Conservation (phyloP, 2,329 filamentous ascomycete species). For the Dendryphion nanum region DNA sequence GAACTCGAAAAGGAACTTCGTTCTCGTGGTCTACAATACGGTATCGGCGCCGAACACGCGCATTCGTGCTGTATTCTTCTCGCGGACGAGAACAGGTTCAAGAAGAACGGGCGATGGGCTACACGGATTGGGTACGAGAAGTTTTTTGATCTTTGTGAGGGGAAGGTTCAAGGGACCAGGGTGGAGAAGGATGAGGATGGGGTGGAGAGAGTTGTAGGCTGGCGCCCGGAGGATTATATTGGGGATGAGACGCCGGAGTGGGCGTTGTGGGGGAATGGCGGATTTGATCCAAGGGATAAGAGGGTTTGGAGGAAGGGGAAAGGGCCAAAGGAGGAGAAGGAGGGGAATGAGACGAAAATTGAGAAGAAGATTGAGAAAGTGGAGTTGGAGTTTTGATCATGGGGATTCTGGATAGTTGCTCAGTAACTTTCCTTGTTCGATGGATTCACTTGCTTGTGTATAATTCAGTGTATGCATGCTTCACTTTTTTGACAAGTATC, state of each 20-base stretch:
- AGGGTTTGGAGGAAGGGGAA: slow-evolving; percentile 84
- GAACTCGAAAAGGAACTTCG: slow-evolving; percentile 68
- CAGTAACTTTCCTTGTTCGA: too few relatives aligned
- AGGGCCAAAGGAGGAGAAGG: slow-evolving; percentile 38
- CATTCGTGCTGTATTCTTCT: slow-evolving; percentile 92
- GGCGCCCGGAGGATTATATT: slow-evolving; percentile 89
- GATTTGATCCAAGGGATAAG: slow-evolving; percentile 87
- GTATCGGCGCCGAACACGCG: slow-evolving; percentile 90
- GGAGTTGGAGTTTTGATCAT: not conserved
- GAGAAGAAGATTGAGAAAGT: not conserved
- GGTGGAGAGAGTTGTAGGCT: slow-evolving; percentile 55
- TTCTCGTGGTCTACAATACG: slow-evolving; percentile 73
- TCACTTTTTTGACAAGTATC: too few relatives aligned
- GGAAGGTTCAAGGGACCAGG: slow-evolving; percentile 37
- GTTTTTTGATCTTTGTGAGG: slow-evolving; percentile 83
- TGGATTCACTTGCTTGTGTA: too few relatives aligned
- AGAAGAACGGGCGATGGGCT: slow-evolving; percentile 76
- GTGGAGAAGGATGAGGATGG: slow-evolving; percentile 38
- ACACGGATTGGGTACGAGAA: slow-evolving; percentile 86
- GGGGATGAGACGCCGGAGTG: slow-evolving; percentile 82
- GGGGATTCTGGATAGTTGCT: too few relatives aligned
- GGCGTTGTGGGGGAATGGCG: slow-evolving; percentile 92
- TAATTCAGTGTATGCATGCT: too few relatives aligned
- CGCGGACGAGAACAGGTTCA: slow-evolving; percentile 73
- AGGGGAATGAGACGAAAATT: slow-evolving; percentile 1